These are phyloP conservation scores for Penicillium sp. DNA, from an alignment of 2,329 filamentous ascomycete species.

Conservation along the genomic window DNA sequence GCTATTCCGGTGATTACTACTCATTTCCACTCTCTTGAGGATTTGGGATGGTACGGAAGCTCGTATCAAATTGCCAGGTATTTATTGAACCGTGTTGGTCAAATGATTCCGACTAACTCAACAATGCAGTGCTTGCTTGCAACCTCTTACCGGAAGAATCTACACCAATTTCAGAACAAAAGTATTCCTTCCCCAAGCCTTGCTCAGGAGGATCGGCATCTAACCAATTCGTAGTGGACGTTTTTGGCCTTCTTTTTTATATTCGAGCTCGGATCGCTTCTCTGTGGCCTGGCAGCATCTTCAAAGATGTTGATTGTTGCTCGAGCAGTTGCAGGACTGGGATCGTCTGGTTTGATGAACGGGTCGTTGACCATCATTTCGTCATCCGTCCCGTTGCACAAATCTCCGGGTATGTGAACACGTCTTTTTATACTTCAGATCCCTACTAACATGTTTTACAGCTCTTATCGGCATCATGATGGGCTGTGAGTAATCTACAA, in stretches of 20 bases:
- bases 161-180: conserved; percentile 46
- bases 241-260: conserved; percentile 28
- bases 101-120: conserved; percentile 12
- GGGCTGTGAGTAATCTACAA: conserved; percentile 13
- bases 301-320: conserved; percentile 33
- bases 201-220: background rate
- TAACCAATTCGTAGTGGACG: conserved; percentile 17
- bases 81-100: background rate
- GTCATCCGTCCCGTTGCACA: conserved; percentile 24
- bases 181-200: conserved; percentile 13
- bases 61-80: conserved; percentile 40
- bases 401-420: conserved; percentile 20
- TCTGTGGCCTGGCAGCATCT: conserved; percentile 27
- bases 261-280: conserved; percentile 30
- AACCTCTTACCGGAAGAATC: conserved; percentile 54
- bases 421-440: background rate
- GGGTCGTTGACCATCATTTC: conserved; percentile 28
- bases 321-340: conserved; percentile 29
- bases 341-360: conserved; percentile 27
- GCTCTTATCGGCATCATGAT: conserved; percentile 17
- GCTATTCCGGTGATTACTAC: conserved; percentile 43
- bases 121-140: conserved; percentile 47
- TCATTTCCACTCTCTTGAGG: conserved; percentile 34
- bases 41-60: conserved; percentile 40
- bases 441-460: conserved; percentile 1